phyloP scores from a whole-genome alignment of 2,329 filamentous ascomycete species.

The Diaporthe sp. region DNA sequence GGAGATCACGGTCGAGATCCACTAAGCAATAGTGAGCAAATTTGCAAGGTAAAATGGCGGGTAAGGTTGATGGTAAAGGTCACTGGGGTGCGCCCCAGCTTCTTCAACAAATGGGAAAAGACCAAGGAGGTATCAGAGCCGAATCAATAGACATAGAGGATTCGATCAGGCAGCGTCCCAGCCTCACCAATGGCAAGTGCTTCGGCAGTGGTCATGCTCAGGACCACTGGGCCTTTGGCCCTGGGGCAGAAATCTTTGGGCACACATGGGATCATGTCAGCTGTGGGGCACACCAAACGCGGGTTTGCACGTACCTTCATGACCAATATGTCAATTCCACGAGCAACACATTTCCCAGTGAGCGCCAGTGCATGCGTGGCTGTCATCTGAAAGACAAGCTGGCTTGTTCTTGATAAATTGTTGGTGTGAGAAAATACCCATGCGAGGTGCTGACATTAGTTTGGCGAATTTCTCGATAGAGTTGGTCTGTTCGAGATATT shows the following conservation, averaged over 20 bases:
- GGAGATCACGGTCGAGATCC: slow-evolving; percentile 37
- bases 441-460: not conserved
- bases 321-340: too few species aligned
- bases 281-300: too few species aligned
- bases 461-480: not conserved
- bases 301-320: not conserved
- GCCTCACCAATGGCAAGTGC: not conserved
- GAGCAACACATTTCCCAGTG: too few species aligned
- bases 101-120: not conserved
- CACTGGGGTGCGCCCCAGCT: not conserved
- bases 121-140: not conserved
- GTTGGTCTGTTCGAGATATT: not conserved
- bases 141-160: not conserved
- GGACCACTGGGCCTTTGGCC: not conserved
- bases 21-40: not conserved
- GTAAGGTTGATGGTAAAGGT: not conserved
- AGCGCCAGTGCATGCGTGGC: not conserved
- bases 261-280: not conserved
- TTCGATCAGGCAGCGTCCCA: not conserved
- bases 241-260: not conserved
- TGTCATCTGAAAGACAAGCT: not conserved
- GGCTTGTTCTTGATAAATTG: too few species aligned
- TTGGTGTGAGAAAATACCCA: not conserved
- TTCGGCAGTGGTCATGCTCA: too few species aligned
- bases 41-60: not conserved